Evolutionary conservation across 2,329 filamentous ascomycete species (phyloP), one percentile per base, ranked within the genome.

Genomic region (Cercospora zeina): DNA sequence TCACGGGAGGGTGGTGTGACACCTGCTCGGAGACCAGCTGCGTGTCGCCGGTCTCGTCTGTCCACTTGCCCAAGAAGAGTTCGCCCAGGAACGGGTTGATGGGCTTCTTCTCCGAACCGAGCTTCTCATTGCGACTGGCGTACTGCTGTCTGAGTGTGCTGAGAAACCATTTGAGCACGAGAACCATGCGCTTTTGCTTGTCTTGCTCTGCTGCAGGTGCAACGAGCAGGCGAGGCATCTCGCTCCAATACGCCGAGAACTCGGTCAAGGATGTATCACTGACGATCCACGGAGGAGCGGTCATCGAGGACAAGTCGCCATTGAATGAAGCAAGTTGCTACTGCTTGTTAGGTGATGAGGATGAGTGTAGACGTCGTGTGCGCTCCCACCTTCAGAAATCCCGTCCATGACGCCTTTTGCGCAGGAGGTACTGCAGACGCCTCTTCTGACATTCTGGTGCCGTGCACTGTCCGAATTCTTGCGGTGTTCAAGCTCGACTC

Each of bases 91-190:
- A 97, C 0, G 95, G 95, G 74, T 99, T 97, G 63, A 99, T 80
- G 2, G 93, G 93, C 82, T 97, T 99, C 86, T 97, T 97, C 82
- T 97, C 93, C 73, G 91, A 95, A 54, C 91, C 92, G 67, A 87
- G 77, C 75, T 87, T 87, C 75, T 97, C 93, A 74, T 90, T 96
- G 62, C 86, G 81, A 69, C 82, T 86, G 69, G 83, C 84, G 74
- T 89, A 89, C 77, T 96, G 91, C 77, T 96, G 91, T 80, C 95
- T 96, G 57, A 97, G 82, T 3, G 93, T 96, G 72, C 87, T 93
- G 59, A 97, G 79, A 79, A 97, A 97, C 93, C 93, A 97, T 77
- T 93, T 96, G 70, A 97, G 81, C n/a, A 97, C 93, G 34, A 93
- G 82, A 68, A 96, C 79, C 19, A 91, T 88, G 65, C 93, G 87